These are phyloP conservation scores for Thalassia testudinum DNA, from an alignment of 116 monocot species.

Conservation along the genomic window DNA sequence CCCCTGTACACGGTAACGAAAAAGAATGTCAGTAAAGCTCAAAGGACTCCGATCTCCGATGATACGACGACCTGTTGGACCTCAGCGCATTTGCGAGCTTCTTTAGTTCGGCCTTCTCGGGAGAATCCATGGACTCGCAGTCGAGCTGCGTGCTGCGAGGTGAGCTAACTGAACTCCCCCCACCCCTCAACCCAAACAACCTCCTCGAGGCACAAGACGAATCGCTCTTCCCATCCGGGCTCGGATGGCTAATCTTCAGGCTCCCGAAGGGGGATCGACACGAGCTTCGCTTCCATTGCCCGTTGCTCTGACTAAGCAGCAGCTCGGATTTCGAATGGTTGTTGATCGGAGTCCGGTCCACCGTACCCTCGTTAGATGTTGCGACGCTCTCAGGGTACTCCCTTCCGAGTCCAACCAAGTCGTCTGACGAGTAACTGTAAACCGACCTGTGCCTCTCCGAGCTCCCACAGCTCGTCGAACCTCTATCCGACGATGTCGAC, in stretches of 20 bases:
- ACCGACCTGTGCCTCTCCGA: slow-evolving; percentile 18
- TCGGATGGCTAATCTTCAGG: slow-evolving; percentile 4
- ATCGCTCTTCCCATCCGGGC: background rate
- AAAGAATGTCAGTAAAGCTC: slow-evolving; percentile 1
- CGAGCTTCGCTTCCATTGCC: background rate
- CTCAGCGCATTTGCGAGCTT: slow-evolving; percentile 47
- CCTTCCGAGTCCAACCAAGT: slow-evolving; percentile 4
- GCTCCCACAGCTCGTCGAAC: background rate
- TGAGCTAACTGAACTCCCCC: background rate
- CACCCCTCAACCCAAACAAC: slow-evolving; percentile 12
- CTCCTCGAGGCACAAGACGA: slow-evolving; percentile 14
- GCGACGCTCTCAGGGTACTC: slow-evolving; percentile 21
- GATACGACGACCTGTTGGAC: background rate
- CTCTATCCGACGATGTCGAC: slow-evolving; percentile 1
- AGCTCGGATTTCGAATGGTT: too few species aligned
- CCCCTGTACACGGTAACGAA: too few species aligned
- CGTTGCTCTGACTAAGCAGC: background rate
- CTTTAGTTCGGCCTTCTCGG: slow-evolving; percentile 36
- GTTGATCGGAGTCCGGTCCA: slow-evolving; percentile 5
- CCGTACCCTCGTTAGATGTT: slow-evolving; percentile 25
- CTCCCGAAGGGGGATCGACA: slow-evolving; percentile 11
- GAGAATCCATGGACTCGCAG: slow-evolving; percentile 9
- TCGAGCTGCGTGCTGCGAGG: slow-evolving; percentile 4
- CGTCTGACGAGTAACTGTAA: slow-evolving; percentile 23
- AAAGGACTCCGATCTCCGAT: slow-evolving; percentile 28